Conservation (phyloP, 768 basidiomycete species). For the Tremella yokohamensis region DNA sequence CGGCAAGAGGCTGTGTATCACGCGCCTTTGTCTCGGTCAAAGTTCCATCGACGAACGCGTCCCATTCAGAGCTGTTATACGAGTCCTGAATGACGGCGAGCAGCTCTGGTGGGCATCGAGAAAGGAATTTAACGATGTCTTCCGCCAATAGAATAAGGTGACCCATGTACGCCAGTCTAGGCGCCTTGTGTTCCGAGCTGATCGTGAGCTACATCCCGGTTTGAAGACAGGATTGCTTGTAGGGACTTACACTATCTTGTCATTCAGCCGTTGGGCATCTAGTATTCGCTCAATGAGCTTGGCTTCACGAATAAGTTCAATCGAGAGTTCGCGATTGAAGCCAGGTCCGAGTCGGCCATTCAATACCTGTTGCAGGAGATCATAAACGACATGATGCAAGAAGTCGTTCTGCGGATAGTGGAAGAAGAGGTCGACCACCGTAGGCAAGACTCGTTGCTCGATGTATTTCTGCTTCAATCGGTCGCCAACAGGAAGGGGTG, state of each 20-base stretch:
- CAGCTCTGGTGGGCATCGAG: slow-evolving; percentile 79
- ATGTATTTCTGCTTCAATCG: slow-evolving; percentile 73
- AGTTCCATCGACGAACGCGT: slow-evolving; percentile 77
- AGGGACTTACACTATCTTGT: slow-evolving; percentile 62
- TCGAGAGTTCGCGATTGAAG: slow-evolving; percentile 74
- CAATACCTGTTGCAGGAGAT: slow-evolving; percentile 89
- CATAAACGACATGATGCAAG: slow-evolving; percentile 92
- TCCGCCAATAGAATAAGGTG: slow-evolving; percentile 92
- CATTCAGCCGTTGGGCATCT: slow-evolving; percentile 76
- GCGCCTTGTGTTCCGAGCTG: slow-evolving; percentile 40
- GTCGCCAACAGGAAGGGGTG: slow-evolving; percentile 59
- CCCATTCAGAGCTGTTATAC: slow-evolving; percentile 78
- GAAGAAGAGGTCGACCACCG: slow-evolving; percentile 86
- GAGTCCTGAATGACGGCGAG: slow-evolving; percentile 62
- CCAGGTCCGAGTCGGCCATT: slow-evolving; percentile 76
- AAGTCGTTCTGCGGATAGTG: slow-evolving; percentile 98
- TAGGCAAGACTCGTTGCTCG: slow-evolving; percentile 67
- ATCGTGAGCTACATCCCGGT: not conserved
- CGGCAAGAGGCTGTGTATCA: slow-evolving; percentile 75
- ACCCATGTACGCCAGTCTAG: slow-evolving; percentile 87
- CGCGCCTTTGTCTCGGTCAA: slow-evolving; percentile 81
- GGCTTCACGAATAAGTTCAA: slow-evolving; percentile 82
- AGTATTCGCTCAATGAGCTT: slow-evolving; percentile 78
- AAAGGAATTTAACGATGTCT: slow-evolving; percentile 83
- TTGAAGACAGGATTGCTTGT: not conserved